Conservation (phyloP, 129 eudicot species). For the Flaveria linearis region DNA sequence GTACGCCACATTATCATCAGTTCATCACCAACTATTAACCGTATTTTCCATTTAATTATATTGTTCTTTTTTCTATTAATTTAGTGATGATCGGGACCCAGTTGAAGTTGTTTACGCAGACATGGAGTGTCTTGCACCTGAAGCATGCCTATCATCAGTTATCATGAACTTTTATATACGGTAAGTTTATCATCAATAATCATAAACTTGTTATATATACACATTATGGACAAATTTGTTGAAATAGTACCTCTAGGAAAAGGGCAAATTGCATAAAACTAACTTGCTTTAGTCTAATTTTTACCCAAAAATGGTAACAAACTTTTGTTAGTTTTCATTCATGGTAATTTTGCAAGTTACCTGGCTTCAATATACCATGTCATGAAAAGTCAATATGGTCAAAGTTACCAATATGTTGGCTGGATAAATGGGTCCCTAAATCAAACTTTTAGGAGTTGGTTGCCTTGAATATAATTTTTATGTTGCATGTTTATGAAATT, state of each 20-base stretch:
- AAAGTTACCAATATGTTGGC: not conserved
- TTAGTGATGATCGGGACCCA: too few species aligned
- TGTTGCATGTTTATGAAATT: not conserved
- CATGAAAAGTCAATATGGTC: not conserved
- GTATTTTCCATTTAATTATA: too few species aligned
- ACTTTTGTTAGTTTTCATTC: not conserved
- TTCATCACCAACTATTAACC: too few species aligned
- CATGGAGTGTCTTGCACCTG: too few species aligned
- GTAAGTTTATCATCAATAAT: too few species aligned
- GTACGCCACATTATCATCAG: too few species aligned
- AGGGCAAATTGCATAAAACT: not conserved
- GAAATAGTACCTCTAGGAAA: constrained; percentile 4
- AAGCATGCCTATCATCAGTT: too few species aligned
- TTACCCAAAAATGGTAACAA: constrained; percentile 1
- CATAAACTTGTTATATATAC: too few species aligned
- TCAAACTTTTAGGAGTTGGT: not conserved
- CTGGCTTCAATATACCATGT: not conserved
- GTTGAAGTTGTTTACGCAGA: too few species aligned
- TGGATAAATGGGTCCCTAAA: not conserved
- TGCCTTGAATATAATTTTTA: not conserved
- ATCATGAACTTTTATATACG: too few species aligned
- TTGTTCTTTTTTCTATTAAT: too few species aligned
- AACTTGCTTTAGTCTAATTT: not conserved
- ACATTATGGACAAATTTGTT: constrained; percentile 10
- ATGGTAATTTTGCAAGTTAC: not conserved